These are phyloP conservation scores for Talaromyces funiculosus DNA, from an alignment of 2,329 filamentous ascomycete genomes.

Conservation along the genomic window DNA sequence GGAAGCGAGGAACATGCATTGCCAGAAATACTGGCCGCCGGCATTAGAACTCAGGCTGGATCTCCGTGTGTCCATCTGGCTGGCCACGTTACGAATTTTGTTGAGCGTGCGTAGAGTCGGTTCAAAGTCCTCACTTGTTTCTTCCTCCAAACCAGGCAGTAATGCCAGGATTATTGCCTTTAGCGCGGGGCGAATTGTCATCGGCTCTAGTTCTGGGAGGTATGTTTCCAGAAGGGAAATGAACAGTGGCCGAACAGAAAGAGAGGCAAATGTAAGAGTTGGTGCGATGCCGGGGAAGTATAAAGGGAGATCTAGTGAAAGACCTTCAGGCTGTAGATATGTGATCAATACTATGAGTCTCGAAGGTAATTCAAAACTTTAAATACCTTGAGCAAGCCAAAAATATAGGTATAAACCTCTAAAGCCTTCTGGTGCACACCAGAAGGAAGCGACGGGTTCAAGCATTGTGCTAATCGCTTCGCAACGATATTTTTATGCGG, in stretches of 20 bases:
- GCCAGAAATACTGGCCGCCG: constrained; percentile 91
- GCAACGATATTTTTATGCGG: constrained; percentile 79
- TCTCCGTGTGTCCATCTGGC: constrained; percentile 49
- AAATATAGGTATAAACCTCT: constrained; percentile 88
- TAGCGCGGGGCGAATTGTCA: constrained; percentile 73
- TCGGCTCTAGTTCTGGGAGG: constrained; percentile 65
- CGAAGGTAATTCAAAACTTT: background rate
- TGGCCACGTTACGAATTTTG: constrained; percentile 60
- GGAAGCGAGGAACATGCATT: constrained; percentile 89
- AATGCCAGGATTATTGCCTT: constrained; percentile 87
- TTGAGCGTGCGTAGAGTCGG: constrained; percentile 73
- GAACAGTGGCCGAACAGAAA: constrained; percentile 81
- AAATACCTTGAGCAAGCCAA: constrained; percentile 69
- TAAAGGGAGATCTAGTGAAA: constrained; percentile 75
- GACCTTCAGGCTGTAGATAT: constrained; percentile 53
- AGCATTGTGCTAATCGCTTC: constrained; percentile 87
- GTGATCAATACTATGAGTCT: background rate
- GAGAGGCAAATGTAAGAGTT: constrained; percentile 87
- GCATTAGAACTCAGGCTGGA: constrained; percentile 48
- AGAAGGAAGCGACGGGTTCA: constrained; percentile 87
- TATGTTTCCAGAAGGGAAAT: constrained; percentile 77
- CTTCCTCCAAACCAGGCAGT: constrained; percentile 86
- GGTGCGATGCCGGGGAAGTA: constrained; percentile 87
- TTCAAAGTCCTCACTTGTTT: constrained; percentile 96
- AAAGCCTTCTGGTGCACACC: constrained; percentile 96